A percentile compares a stretch with the other conserved stretches of the same genome.
Evolutionary conservation across 2,329 filamentous ascomycete species (phyloP).

Genomic region (Diaporthe caulivora): DNA sequence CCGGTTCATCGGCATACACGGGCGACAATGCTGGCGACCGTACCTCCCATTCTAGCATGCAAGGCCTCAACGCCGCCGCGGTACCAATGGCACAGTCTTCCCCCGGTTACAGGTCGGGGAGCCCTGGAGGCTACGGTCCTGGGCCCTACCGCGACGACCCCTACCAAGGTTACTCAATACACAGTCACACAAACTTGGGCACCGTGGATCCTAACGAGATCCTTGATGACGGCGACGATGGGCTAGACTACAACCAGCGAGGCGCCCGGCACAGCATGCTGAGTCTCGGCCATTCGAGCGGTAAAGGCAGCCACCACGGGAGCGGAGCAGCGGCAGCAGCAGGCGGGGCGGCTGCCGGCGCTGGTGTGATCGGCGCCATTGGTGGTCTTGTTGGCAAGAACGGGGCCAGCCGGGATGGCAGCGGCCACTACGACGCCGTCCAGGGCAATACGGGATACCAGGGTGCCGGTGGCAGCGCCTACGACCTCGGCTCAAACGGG

Average conservation of each 20-base stretch:
- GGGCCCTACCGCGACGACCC: slow-evolving; percentile 73
- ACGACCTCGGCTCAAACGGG: slow-evolving; percentile 47
- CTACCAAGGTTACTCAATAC: slow-evolving; percentile 70
- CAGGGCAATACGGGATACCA: slow-evolving; percentile 48
- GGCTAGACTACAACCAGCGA: slow-evolving; percentile 67
- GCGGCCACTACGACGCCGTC: slow-evolving; percentile 70
- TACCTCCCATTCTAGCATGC: slow-evolving; percentile 58
- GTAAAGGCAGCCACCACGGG: slow-evolving; percentile 49
- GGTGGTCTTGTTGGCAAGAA: slow-evolving; percentile 52
- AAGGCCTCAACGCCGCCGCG: slow-evolving; percentile 52
- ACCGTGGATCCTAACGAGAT: slow-evolving; percentile 84
- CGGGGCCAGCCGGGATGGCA: slow-evolving; percentile 48
- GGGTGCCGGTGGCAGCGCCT: slow-evolving; percentile 47
- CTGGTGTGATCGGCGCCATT: slow-evolving; percentile 57
- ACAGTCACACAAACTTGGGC: slow-evolving; percentile 63
- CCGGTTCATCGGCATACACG: slow-evolving; percentile 39
- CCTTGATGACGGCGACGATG: slow-evolving; percentile 89
- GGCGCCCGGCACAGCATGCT: slow-evolving; percentile 69
- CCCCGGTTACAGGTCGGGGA: slow-evolving; percentile 55
- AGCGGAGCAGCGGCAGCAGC: slow-evolving; percentile 62
- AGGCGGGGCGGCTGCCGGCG: slow-evolving; percentile 57
- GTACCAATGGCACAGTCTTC: slow-evolving; percentile 50
- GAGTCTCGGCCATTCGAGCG: slow-evolving; percentile 64
- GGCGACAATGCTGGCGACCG: slow-evolving; percentile 47
- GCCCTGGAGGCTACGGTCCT: slow-evolving; percentile 53